Evolutionary conservation across 306 rosid species (phyloP).

Genomic region (Gynostemma pentaphyllum): DNA sequence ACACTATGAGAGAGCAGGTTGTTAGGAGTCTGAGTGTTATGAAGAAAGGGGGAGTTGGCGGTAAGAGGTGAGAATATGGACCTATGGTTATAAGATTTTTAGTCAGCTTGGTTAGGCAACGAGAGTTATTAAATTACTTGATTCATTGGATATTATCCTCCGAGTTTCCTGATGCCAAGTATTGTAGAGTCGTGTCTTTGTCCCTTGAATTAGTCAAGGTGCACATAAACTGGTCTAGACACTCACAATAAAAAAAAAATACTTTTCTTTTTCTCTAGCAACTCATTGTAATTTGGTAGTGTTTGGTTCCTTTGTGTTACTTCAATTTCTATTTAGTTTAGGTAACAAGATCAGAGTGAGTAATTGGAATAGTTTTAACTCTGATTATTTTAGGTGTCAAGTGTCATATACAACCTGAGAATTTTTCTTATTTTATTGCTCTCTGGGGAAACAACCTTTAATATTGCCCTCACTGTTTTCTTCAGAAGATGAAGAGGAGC

Average conservation of each 20-base stretch:
- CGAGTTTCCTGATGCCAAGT: too few relatives aligned
- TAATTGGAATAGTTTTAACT: not conserved
- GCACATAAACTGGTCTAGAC: too few relatives aligned
- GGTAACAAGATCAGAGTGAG: not conserved
- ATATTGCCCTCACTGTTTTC: not conserved
- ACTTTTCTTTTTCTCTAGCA: not conserved
- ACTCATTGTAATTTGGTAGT: not conserved
- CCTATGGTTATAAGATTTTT: too few relatives aligned
- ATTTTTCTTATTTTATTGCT: not conserved
- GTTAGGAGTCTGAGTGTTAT: too few relatives aligned
- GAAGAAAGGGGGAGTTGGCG: too few relatives aligned
- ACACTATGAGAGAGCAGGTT: too few relatives aligned
- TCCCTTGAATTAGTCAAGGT: too few relatives aligned
- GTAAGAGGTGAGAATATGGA: too few relatives aligned
- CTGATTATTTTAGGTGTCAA: conserved; percentile 1
- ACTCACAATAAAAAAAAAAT: too few relatives aligned
- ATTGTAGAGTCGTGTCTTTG: too few relatives aligned
- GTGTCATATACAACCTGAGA: not conserved
- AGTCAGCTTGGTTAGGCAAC: too few relatives aligned
- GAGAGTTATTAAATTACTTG: not conserved
- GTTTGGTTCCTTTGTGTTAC: not conserved
- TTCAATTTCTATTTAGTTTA: not conserved
- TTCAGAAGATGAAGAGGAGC: conserved; percentile 19
- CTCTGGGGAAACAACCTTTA: not conserved
- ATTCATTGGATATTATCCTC: not conserved